A percentile compares a stretch with the other conserved stretches of the same genome.
Evolutionary conservation across 805 yeast species (phyloP).

Genomic region (Metschnikowia koreensis): DNA sequence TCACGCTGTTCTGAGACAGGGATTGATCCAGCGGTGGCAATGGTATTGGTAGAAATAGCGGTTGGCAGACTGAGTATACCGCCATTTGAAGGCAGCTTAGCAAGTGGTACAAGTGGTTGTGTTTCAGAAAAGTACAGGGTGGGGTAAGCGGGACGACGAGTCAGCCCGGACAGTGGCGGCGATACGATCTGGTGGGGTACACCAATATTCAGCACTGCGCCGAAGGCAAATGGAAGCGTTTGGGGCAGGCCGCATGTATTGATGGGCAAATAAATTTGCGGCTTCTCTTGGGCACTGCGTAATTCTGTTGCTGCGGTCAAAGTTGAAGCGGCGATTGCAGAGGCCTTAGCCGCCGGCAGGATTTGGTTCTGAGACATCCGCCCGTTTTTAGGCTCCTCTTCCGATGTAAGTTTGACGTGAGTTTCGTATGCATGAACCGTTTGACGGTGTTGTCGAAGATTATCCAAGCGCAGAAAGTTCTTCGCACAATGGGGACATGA

Average conservation of each 20-base stretch:
- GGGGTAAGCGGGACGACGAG: not conserved
- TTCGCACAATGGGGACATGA: slow-evolving; percentile 80
- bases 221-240: not conserved
- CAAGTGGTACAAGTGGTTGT: not conserved
- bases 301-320: too few species aligned
- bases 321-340: not conserved
- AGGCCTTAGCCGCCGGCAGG: not conserved
- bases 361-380: not conserved
- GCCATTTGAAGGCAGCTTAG: not conserved
- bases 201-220: not conserved
- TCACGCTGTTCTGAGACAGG: not conserved
- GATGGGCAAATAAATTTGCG: slow-evolving; percentile 1
- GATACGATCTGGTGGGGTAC: slow-evolving; percentile 1
- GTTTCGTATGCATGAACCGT: slow-evolving; percentile 53
- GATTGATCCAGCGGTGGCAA: not conserved
- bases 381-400: not conserved
- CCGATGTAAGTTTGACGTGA: not conserved
- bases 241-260: not conserved
- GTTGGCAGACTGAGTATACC: not conserved
- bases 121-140: not conserved
- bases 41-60: not conserved
- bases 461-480: slow-evolving; percentile 79
- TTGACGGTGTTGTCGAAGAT: slow-evolving; percentile 86
- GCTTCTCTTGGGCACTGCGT: not conserved
- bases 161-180: slow-evolving; percentile 8